Conservation (phyloP, 1,284 basidiomycete genomes). For the Puccinia triticina region DNA sequence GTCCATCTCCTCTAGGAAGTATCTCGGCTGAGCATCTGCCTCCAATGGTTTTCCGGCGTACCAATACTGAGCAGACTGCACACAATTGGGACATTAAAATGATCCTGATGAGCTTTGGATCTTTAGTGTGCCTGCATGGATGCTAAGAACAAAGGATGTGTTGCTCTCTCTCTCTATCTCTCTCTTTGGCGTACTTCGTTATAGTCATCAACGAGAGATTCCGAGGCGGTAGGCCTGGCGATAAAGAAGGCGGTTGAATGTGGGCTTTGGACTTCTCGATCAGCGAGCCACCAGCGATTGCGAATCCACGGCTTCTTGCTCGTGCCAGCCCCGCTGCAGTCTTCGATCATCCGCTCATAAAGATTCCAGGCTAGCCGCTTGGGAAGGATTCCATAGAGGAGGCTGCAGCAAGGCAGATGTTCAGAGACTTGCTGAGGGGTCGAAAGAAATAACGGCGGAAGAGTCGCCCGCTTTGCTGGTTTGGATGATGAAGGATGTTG, state of each 20-base stretch:
- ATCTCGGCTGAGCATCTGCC: constrained; percentile 65
- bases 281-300: constrained; percentile 82
- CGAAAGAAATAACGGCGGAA: constrained; percentile 35
- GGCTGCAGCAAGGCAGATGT: constrained; percentile 43
- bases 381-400: constrained; percentile 36
- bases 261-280: constrained; percentile 76
- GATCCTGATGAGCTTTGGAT: not conserved
- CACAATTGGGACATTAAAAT: not conserved
- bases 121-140: not conserved
- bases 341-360: constrained; percentile 30
- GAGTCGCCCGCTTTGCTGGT: not conserved
- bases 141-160: not conserved
- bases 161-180: no score
- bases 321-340: constrained; percentile 5
- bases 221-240: constrained; percentile 59
- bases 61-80: constrained; percentile 64
- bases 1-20: constrained; percentile 74
- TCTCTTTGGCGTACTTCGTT: constrained; percentile 25
- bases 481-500: constrained; percentile 23
- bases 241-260: constrained; percentile 79
- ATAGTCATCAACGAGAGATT: constrained; percentile 45
- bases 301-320: constrained; percentile 66
- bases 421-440: constrained; percentile 34
- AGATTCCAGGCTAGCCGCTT: constrained; percentile 35
- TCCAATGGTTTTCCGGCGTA: constrained; percentile 69